A percentile compares a stretch with the other conserved stretches of the same genome.
phyloP scores from a whole-genome alignment of 2,329 filamentous ascomycete genomes.

The Diaporthe amygdali region DNA sequence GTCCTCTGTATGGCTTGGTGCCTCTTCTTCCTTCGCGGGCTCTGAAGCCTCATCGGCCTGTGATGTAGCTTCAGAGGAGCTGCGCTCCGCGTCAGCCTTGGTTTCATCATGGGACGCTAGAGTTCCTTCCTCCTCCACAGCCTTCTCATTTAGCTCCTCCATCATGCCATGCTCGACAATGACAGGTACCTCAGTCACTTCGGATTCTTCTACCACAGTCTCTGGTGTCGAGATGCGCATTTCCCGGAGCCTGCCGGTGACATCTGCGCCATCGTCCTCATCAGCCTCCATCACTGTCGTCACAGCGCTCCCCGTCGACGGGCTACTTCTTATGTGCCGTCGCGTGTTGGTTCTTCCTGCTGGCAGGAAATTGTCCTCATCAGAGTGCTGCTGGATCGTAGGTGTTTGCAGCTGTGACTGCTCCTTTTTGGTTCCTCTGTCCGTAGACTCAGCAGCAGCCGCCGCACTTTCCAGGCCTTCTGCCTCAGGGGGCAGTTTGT shows the following conservation, averaged over 20 bases:
- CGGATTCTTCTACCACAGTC: conserved; percentile 53
- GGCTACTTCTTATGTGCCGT: conserved; percentile 79
- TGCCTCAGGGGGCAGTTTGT: conserved; percentile 91
- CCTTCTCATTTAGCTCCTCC: conserved; percentile 32
- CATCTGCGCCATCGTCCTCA: conserved; percentile 68
- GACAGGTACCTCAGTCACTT: conserved; percentile 40
- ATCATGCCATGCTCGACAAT: conserved; percentile 43
- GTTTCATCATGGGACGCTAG: conserved; percentile 6
- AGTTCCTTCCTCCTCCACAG: conserved; percentile 18
- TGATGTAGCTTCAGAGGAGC: neutral
- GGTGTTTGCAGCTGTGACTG: conserved; percentile 33
- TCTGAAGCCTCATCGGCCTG: neutral
- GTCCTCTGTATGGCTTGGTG: conserved; percentile 6
- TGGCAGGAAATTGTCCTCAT: conserved; percentile 58
- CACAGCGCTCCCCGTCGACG: conserved; percentile 79
- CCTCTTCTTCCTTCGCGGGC: conserved; percentile 28
- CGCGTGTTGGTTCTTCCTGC: conserved; percentile 74
- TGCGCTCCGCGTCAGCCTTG: neutral
- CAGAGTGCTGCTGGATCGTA: conserved; percentile 29
- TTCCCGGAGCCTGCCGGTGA: conserved; percentile 50
- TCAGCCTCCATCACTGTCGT: conserved; percentile 83
- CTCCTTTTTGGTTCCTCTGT: conserved; percentile 22
- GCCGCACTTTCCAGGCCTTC: conserved; percentile 71
- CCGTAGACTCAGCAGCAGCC: conserved; percentile 22
- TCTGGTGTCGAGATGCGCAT: conserved; percentile 58